phyloP scores from a whole-genome alignment of 2,329 filamentous ascomycete genomes.

The Penicillium frequentans region DNA sequence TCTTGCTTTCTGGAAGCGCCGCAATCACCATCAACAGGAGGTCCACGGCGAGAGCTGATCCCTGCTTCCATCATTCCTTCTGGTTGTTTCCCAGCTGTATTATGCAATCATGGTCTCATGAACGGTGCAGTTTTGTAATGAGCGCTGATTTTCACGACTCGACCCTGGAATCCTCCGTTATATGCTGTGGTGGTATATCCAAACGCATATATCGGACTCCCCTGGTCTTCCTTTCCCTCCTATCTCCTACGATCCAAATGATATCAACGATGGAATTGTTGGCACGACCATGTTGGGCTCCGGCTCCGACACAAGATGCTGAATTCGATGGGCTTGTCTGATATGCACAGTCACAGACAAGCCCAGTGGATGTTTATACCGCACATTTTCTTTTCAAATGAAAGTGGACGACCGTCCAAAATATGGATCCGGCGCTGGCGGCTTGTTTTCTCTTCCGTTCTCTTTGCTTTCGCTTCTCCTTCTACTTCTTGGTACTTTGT shows the following conservation, averaged over 20 bases:
- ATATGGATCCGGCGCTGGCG: constrained; percentile 6
- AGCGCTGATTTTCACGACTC: constrained; percentile 20
- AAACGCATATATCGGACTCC: neutral
- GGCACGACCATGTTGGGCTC: neutral
- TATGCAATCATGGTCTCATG: constrained; percentile 26
- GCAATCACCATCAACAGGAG: constrained; percentile 32
- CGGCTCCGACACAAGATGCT: neutral
- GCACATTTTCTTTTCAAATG: constrained; percentile 2
- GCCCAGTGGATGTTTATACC: constrained; percentile 4
- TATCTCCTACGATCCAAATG: constrained; percentile 14
- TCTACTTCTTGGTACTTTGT: neutral
- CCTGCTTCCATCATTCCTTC: constrained; percentile 6
- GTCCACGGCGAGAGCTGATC: constrained; percentile 34
- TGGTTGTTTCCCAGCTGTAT: constrained; percentile 10
- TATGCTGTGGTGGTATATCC: neutral
- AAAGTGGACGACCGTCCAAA: constrained; percentile 1
- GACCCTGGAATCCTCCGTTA: neutral
- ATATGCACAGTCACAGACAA: neutral
- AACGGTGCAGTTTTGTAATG: constrained; percentile 25
- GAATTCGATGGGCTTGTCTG: neutral
- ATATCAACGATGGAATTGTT: constrained; percentile 10
- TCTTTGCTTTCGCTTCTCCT: neutral
- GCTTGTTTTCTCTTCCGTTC: constrained; percentile 1
- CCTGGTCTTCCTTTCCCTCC: neutral
- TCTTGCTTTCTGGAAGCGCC: constrained; percentile 44